Conservation (phyloP, 768 basidiomycete genomes). For the Lactarius tabidus region DNA sequence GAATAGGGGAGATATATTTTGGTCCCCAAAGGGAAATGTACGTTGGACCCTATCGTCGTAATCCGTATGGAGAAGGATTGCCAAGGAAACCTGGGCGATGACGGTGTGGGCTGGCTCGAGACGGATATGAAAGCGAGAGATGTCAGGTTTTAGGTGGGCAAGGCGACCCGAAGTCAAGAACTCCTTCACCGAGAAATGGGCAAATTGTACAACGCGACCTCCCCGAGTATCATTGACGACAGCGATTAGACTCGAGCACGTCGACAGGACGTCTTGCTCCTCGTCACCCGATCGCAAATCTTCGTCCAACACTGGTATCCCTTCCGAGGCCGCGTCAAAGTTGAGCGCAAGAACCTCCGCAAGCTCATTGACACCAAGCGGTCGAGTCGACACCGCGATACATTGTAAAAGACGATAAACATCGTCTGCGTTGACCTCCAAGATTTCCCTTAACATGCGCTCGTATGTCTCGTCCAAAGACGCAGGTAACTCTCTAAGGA, state of each 20-base stretch:
- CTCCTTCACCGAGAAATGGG: conserved; percentile 7
- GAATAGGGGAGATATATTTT: too few relatives aligned
- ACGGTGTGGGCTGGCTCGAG: not conserved
- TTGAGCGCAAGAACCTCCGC: not conserved
- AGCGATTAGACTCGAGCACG: not conserved
- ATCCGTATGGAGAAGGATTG: not conserved
- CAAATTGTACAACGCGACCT: not conserved
- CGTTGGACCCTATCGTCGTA: not conserved
- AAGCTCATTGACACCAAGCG: not conserved
- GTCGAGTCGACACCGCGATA: not conserved
- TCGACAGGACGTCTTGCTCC: not conserved
- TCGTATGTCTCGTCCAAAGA: not conserved
- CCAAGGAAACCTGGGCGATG: not conserved
- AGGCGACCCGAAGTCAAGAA: not conserved
- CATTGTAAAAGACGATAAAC: not conserved
- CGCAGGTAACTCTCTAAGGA: not conserved
- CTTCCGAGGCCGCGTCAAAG: not conserved
- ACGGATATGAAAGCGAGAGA: too few relatives aligned
- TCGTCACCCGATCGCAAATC: not conserved
- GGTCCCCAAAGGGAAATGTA: not conserved
- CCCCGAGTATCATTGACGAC: too few relatives aligned
- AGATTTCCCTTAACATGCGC: not conserved
- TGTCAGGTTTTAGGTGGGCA: not conserved
- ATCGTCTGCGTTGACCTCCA: not conserved
- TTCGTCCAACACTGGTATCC: not conserved